A percentile compares a stretch with the other conserved stretches of the same genome.
Conservation (phyloP, 805 yeast genomes). For the Hanseniaspora vineae region DNA sequence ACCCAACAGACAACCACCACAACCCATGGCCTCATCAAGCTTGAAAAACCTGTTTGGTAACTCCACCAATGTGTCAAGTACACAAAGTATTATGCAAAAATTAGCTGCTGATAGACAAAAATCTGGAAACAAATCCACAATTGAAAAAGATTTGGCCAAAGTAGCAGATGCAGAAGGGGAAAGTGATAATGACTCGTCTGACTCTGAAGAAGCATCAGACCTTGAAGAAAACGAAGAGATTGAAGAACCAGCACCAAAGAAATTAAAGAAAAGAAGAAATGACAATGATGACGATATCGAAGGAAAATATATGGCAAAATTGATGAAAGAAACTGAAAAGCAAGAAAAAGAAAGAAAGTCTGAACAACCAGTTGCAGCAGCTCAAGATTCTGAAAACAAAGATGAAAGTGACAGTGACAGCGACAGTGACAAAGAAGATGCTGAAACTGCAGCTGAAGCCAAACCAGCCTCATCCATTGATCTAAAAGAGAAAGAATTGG, state of each 20-base stretch:
- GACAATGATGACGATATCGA: constrained; percentile 41
- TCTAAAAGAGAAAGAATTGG: constrained; percentile 57
- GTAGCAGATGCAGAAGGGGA: constrained; percentile 7
- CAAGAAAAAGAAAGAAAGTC: constrained; percentile 8
- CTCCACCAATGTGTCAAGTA: constrained; percentile 4
- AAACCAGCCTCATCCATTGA: constrained; percentile 38
- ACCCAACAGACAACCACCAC: neutral
- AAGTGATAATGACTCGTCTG: neutral
- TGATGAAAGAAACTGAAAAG: constrained; percentile 21
- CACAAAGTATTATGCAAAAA: constrained; percentile 3
- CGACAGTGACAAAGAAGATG: constrained; percentile 15
- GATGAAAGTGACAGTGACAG: constrained; percentile 13
- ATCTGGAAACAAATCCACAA: neutral
- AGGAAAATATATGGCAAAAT: constrained; percentile 37
- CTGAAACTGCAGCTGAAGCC: constrained; percentile 11
- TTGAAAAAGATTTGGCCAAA: constrained; percentile 11
- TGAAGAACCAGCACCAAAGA: constrained; percentile 14
- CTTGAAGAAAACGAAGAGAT: constrained; percentile 11
- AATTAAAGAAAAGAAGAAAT: constrained; percentile 11
- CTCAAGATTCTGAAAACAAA: constrained; percentile 7
- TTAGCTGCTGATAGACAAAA: constrained; percentile 4
- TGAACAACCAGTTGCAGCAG: too few relatives aligned
- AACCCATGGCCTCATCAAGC: constrained; percentile 16
- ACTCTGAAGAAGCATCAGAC: constrained; percentile 1
- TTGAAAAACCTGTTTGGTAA: constrained; percentile 23